phyloP scores from a whole-genome alignment of 108 stramenopile genomes.

The Skeletonema menzelii region DNA sequence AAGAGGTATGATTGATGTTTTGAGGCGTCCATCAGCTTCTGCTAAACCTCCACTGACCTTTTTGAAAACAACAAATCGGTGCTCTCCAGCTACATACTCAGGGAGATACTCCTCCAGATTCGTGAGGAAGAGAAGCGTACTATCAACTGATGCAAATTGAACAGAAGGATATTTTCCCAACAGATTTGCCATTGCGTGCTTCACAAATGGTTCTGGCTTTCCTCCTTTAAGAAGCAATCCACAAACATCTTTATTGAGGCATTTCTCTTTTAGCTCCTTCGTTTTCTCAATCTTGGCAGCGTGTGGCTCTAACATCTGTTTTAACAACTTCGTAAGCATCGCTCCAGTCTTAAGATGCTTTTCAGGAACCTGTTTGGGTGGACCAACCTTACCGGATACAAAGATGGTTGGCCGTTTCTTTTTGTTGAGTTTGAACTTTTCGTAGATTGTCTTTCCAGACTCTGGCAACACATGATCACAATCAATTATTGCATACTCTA shows the following conservation, averaged over 20 bases:
- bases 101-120: conserved; percentile 79
- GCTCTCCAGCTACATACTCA: conserved; percentile 68
- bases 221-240: conserved; percentile 77
- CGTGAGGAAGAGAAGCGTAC: conserved; percentile 65
- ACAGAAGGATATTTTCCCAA: conserved; percentile 73
- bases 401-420: conserved; percentile 79
- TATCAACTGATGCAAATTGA: conserved; percentile 79
- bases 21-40: conserved; percentile 59
- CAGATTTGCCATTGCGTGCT: conserved; percentile 79
- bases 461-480: conserved; percentile 66
- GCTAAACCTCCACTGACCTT: conserved; percentile 71
- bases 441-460: conserved; percentile 72
- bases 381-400: conserved; percentile 71
- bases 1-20: conserved; percentile 64
- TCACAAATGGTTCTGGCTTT: conserved; percentile 72
- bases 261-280: conserved; percentile 80
- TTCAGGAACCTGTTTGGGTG: conserved; percentile 78
- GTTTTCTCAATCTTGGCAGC: conserved; percentile 90
- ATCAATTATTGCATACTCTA: conserved; percentile 75
- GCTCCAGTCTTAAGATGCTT: conserved; percentile 82
- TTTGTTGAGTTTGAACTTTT: conserved; percentile 75
- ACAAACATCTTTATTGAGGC: conserved; percentile 79
- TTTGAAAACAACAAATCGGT: conserved; percentile 84
- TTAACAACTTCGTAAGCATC: conserved; percentile 76
- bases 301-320: conserved; percentile 70